Conservation (phyloP, 495 filamentous ascomycete species). For the Penicillium ochrochloron region DNA sequence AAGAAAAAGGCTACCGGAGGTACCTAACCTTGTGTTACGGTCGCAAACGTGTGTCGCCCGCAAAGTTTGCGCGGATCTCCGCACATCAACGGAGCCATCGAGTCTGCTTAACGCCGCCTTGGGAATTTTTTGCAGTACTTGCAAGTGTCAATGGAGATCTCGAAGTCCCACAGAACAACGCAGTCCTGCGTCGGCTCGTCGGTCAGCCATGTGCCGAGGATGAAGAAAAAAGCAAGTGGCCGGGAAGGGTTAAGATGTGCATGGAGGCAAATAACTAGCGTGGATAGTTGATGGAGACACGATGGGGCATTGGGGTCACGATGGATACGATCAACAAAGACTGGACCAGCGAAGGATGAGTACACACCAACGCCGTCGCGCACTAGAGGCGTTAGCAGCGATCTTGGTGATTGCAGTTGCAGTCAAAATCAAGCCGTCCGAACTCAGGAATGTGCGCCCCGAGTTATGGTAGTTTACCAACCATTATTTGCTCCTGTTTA, state of each 20-base stretch:
- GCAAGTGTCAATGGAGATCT: background rate
- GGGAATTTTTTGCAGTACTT: background rate
- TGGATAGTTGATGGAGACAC: slow-evolving; percentile 4
- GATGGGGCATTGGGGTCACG: background rate
- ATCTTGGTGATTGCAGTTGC: slow-evolving; percentile 21
- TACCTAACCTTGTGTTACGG: background rate
- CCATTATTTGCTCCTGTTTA: background rate
- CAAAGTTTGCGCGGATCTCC: background rate
- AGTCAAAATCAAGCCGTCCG: background rate
- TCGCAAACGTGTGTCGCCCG: background rate
- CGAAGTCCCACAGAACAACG: slow-evolving; percentile 5
- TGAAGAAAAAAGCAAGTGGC: slow-evolving; percentile 1
- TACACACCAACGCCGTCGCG: slow-evolving; percentile 16
- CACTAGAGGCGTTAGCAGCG: slow-evolving; percentile 27
- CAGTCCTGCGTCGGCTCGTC: background rate
- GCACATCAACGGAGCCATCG: background rate
- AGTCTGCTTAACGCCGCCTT: background rate
- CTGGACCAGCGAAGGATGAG: slow-evolving; percentile 14
- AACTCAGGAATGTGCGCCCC: slow-evolving; percentile 13
- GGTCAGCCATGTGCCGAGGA: slow-evolving; percentile 20
- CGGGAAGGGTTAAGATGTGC: slow-evolving; percentile 17
- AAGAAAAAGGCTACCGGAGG: background rate
- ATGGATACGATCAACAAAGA: slow-evolving; percentile 14
- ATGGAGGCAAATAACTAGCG: slow-evolving; percentile 14
- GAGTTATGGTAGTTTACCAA: background rate